Evolutionary conservation across 1,284 basidiomycete species (phyloP), one percentile per base, ranked within the genome.

Genomic region (Ustilago lituana): DNA sequence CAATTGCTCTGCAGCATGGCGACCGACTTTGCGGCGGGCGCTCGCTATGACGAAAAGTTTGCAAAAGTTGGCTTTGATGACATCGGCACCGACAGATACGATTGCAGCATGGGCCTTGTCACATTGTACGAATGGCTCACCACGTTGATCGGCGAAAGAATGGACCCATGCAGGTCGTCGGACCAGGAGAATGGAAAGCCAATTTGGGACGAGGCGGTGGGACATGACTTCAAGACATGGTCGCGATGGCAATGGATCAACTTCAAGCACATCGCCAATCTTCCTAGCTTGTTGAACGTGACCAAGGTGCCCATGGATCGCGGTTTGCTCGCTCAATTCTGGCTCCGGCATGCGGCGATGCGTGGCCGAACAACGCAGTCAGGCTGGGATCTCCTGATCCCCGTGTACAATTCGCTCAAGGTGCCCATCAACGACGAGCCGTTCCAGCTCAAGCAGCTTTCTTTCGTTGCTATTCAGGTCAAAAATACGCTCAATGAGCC

Each of bases 401-500:
- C 37, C 22, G 20, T 39, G 37, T 39, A 39, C 37, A 11, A 39
- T 2, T 23, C 37, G 6, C 8, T 2, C 14, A 22, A 23, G 8
- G 20, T 3, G 20, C 37, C 37, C 22, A 22, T 24, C 9, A 20
- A 20, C 22, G 37, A 39, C 9, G 20, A 39, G 4, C 37, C 37
- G 20, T 39, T 39, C 22, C 4, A 39, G 9, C 20, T 23, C 4
- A 12, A 8, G 3, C 37, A 11, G 3, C 22, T 39, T 2, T 39
- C 37, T 6, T 39, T 23, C 22, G 37, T 39, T 39, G 37, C 37
- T 10, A 39, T 39, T 39, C 37, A 39, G 37, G 37, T 39, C 37
- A 39, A 39, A 20, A 39, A 39, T 23, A 12, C 14, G 14, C 19
- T 39, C 4, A 22, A 39, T 12, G 14, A 20, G 19, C 37, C 37